phyloP scores from a whole-genome alignment of 306 rosid genomes.

The Cicer yamashitae region DNA sequence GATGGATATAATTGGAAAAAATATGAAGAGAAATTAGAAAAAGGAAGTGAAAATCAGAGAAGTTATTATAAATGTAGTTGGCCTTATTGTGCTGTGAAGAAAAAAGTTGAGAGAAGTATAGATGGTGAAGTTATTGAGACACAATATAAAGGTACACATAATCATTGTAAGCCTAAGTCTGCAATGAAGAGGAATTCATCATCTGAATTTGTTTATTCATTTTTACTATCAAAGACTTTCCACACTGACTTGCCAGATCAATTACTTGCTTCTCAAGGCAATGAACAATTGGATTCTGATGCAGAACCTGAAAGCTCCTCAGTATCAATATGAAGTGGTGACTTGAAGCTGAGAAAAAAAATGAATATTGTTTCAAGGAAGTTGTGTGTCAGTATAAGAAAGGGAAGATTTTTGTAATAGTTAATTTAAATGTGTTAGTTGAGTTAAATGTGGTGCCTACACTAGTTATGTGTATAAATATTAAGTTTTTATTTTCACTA shows the following conservation, averaged over 20 bases:
- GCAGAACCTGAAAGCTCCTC: slow-evolving; percentile 63
- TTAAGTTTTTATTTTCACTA: too few species aligned
- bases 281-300: slow-evolving; percentile 54
- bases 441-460: too few species aligned
- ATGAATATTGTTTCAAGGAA: not conserved
- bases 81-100: slow-evolving; percentile 70
- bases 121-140: slow-evolving; percentile 73
- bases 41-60: slow-evolving; percentile 68
- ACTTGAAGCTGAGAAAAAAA: not conserved
- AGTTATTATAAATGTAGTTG: slow-evolving; percentile 78
- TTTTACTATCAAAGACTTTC: slow-evolving; percentile 45
- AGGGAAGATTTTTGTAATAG: too few species aligned
- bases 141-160: slow-evolving; percentile 74
- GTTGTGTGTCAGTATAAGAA: not conserved
- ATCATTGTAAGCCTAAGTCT: slow-evolving; percentile 58
- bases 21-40: slow-evolving; percentile 72
- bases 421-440: too few species aligned
- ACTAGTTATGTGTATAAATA: too few species aligned
- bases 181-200: slow-evolving; percentile 60
- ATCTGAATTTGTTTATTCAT: slow-evolving; percentile 50
- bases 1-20: slow-evolving; percentile 86
- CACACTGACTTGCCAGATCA: slow-evolving; percentile 53
- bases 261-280: slow-evolving; percentile 47
- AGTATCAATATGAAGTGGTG: slow-evolving; percentile 51
- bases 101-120: slow-evolving; percentile 65